Evolutionary conservation across 2,329 filamentous ascomycete species (phyloP), one percentile per base, ranked within the genome.

Genomic region (Aspergillus amoenus): DNA sequence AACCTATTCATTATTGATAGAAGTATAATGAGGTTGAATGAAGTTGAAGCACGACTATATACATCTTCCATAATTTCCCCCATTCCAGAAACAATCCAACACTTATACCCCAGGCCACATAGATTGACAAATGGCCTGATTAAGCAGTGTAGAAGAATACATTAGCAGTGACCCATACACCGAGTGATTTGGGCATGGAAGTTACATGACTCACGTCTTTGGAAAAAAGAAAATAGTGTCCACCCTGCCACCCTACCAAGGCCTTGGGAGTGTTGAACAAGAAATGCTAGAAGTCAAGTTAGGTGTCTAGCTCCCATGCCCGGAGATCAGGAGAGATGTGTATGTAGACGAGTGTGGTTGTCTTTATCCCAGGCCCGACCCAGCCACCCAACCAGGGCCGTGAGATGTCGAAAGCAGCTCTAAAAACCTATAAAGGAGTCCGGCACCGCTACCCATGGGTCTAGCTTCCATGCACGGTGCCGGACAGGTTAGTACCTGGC

Each of bases 21-120:
- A 30, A 30, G 27, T 9, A 30, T 4, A 30, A 9, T 30, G 8
- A 30, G 27, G 9, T 30, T 30, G 9, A 30, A 30, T 30, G 27
- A 30, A 1, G 27, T 30, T 30, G 9, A 11, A 11, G 2, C 27
- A 30, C 3, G 27, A 3, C 3, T 30, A 30, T 30, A 30, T 30
- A 30, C 8, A 12, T 30, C 27, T 30, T 30, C 9, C 27, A 30
- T 30, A 9, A 30, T 9, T 11, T 30, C 27, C 9, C 9, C 27
- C 27, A 11, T 30, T 30, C 8, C 70, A 8, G 70, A 68, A 37
- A 13, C 13, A 15, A 37, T n/a, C 34, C 34, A 37, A 37, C 34
- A 0, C 27, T 1, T 30, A 30, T 30, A 30, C 5, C 12, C 34
- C 15, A 37, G 1, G 6, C 15, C 15, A n/a, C 6, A 37, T 37